These are phyloP conservation scores for Ambispora gerdemannii DNA, from an alignment of 192 early-diverging fungal genomes.

Conservation along the genomic window DNA sequence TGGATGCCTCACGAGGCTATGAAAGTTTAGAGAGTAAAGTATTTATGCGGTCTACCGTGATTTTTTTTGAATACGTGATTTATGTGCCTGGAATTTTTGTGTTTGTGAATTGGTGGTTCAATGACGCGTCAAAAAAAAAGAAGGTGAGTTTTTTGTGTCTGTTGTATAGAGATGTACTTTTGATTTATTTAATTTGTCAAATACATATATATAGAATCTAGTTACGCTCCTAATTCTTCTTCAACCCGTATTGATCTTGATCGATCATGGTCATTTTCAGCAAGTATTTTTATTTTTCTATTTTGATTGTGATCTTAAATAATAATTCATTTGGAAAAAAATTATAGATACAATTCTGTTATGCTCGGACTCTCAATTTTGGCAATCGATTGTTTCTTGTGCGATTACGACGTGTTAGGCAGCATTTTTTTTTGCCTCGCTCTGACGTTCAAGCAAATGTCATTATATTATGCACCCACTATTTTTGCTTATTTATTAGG, in stretches of 20 bases:
- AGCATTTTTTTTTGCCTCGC: slow-evolving; percentile 80
- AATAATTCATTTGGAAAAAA: not conserved
- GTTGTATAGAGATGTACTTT: not conserved
- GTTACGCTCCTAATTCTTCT: slow-evolving; percentile 59
- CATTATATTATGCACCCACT: slow-evolving; percentile 87
- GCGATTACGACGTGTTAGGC: slow-evolving; percentile 63
- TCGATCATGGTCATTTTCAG: slow-evolving; percentile 98
- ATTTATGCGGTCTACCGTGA: slow-evolving; percentile 88
- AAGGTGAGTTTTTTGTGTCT: not conserved
- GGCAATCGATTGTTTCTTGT: slow-evolving; percentile 65
- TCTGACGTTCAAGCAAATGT: slow-evolving; percentile 96
- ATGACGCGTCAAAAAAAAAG: slow-evolving; percentile 34
- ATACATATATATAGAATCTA: not conserved
- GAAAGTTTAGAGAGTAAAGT: slow-evolving; percentile 71
- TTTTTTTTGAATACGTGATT: slow-evolving; percentile 69
- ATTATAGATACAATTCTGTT: slow-evolving; percentile 78
- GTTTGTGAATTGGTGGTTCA: slow-evolving; percentile 55
- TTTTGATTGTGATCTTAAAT: not conserved
- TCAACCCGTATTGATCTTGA: slow-evolving; percentile 85
- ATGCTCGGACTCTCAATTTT: slow-evolving; percentile 93
- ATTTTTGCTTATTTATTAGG: slow-evolving; percentile 89
- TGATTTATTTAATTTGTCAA: not conserved
- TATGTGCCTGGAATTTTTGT: slow-evolving; percentile 75
- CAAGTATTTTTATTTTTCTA: slow-evolving; percentile 24
- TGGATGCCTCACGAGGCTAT: slow-evolving; percentile 80